Evolutionary conservation across 2,329 filamentous ascomycete genomes (phyloP).

Genomic region (Epichloe hybrida): DNA sequence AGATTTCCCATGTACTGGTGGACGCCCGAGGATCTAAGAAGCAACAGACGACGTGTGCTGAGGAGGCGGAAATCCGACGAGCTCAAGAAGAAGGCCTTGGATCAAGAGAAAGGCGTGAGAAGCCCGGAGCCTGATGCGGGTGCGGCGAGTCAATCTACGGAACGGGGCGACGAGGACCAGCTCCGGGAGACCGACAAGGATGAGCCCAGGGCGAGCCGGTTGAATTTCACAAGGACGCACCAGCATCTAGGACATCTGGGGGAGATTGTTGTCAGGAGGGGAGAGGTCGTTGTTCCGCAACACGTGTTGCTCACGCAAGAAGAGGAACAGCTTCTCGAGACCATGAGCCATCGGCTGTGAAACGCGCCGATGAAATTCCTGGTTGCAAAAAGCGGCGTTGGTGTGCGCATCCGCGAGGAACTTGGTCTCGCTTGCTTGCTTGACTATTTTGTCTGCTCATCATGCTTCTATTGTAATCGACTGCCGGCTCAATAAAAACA

Average conservation of each 20-base stretch:
- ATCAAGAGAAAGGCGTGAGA: slow-evolving; percentile 4
- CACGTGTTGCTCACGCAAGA: slow-evolving; percentile 24
- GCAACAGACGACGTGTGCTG: slow-evolving; percentile 3
- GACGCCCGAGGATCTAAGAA: slow-evolving; percentile 29
- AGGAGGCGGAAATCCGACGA: slow-evolving; percentile 5
- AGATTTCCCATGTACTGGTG: slow-evolving; percentile 61
- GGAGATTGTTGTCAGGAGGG: slow-evolving; percentile 23
- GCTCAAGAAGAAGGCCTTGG: not conserved
- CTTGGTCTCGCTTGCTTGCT: too few species aligned
- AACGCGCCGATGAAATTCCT: not conserved
- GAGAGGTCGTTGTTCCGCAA: slow-evolving; percentile 20
- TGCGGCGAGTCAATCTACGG: slow-evolving; percentile 8
- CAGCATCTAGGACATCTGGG: slow-evolving; percentile 1
- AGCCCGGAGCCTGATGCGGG: not conserved
- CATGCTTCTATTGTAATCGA: too few species aligned
- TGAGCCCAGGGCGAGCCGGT: slow-evolving; percentile 4
- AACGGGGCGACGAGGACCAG: not conserved
- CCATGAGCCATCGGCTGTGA: slow-evolving; percentile 19
- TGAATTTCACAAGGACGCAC: slow-evolving; percentile 6
- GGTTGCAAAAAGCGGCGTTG: not conserved
- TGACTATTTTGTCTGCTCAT: too few species aligned
- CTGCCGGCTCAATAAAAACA: too few species aligned
- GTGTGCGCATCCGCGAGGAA: not conserved
- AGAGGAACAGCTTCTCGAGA: slow-evolving; percentile 22
- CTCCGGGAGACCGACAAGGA: too few species aligned